Conservation (phyloP, 2,329 filamentous ascomycete species). For the Cercospora brassicicola region DNA sequence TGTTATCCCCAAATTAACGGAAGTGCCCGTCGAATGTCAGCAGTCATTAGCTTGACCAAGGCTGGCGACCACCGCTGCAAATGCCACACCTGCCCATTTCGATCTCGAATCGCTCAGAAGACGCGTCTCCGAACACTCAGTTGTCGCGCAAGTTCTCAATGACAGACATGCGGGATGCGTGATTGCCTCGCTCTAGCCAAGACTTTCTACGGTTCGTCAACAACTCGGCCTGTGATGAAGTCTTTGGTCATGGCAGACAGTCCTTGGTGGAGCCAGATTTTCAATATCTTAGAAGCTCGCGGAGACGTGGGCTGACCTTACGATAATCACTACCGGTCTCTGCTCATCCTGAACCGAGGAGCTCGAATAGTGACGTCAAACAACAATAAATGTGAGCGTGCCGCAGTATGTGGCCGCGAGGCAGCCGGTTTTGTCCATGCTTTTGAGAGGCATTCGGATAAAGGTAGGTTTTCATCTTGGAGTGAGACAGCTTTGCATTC, state of each 20-base stretch:
- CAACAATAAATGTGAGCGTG: constrained; percentile 1
- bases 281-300: not conserved
- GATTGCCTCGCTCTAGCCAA: not conserved
- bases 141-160: not conserved
- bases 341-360: not conserved
- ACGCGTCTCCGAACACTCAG: not conserved
- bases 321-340: not conserved
- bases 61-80: not conserved
- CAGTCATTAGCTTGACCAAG: not conserved
- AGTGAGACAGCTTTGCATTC: not conserved
- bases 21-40: not conserved
- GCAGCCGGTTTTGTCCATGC: not conserved
- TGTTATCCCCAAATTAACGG: not conserved
- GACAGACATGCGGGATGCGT: not conserved
- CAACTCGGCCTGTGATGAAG: not conserved
- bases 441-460: not conserved
- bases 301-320: not conserved
- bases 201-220: not conserved
- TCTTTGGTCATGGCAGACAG: not conserved
- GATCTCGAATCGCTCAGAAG: not conserved
- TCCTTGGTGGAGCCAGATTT: not conserved
- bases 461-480: not conserved
- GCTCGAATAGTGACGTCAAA: not conserved
- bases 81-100: not conserved
- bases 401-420: not conserved